Evolutionary conservation across 768 basidiomycete genomes (phyloP).

Genomic region (Leccinum rimulosum): DNA sequence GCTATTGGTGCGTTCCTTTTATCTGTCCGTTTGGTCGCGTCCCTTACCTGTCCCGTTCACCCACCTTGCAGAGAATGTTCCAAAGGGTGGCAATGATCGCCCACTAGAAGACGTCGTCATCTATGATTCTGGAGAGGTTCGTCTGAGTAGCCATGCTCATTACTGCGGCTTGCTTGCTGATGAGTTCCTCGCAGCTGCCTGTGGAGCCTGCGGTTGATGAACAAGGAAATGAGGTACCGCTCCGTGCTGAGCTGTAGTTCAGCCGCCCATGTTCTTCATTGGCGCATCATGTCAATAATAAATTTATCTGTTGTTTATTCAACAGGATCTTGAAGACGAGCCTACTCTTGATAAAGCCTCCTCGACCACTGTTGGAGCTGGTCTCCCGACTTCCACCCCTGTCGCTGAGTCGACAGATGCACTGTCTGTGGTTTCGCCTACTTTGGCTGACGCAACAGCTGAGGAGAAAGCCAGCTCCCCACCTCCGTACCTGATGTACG

Average conservation of each 20-base stretch:
- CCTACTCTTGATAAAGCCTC: constrained; percentile 9
- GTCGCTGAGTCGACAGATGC: constrained; percentile 1
- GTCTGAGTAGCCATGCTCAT: constrained; percentile 16
- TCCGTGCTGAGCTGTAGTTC: constrained; percentile 88
- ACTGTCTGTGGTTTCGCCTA: background rate
- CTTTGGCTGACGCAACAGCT: background rate
- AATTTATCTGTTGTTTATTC: constrained; percentile 48
- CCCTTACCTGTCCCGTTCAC: constrained; percentile 10
- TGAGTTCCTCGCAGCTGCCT: constrained; percentile 40
- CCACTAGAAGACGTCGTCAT: constrained; percentile 80
- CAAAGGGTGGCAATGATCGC: constrained; percentile 68
- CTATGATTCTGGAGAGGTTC: constrained; percentile 84
- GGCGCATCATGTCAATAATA: constrained; percentile 47
- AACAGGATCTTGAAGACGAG: constrained; percentile 40
- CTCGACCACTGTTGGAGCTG: constrained; percentile 16
- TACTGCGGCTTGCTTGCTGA: constrained; percentile 8
- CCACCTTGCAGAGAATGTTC: constrained; percentile 61
- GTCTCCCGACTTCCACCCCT: constrained; percentile 8
- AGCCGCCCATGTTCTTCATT: constrained; percentile 34
- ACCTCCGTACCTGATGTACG: constrained; percentile 18
- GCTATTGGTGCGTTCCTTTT: constrained; percentile 58
- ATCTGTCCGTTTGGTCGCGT: background rate
- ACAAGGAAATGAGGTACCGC: constrained; percentile 87
- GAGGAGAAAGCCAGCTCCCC: constrained; percentile 5
- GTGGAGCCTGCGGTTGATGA: constrained; percentile 53